Base-by-base conservation (phyloP, 257 asterid genomes). In the Phtheirospermum japonicum region DNA sequence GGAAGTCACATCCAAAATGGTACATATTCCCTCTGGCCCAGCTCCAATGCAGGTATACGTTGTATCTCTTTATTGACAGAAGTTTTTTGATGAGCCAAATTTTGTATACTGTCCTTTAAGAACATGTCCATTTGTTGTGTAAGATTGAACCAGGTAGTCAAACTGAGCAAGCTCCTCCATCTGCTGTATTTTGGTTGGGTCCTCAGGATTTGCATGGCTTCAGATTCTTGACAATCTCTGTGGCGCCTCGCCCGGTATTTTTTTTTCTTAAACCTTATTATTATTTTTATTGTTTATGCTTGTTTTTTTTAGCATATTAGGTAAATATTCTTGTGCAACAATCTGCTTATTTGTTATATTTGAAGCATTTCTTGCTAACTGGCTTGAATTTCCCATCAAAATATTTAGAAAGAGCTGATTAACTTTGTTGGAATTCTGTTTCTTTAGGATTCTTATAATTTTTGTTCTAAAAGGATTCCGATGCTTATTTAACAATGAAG, bases 101-200 rank as follows among this genome's bases (percentile, higher is more conserved):
- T 43, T 40, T 28, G 17, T 32, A 7, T 16, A 56, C 16, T 37
- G 52, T 56, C 23, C 43, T 23, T 64, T 61, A 63, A 77, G 17
- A 50, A 71, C 64, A 50, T 66, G 63, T 20, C 72, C 61, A 58
- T 68, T 64, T 76, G 45, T 77, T 69, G 65, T 39, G 68, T 68
- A 73, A 92, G 99, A 76, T 79, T 75, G 99, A 93, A 77, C 99
- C 99, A 61, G 99, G 99, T 53, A 84, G 95, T 75, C 99, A 89
- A 71, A 89, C 97, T 64, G 97, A 89, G 78, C 99, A 93, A 79
- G 88, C 99, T 61, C 89, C 99, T 74, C 97, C 97, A 70, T 89
- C 97, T 62, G 85, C 96, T 72, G 78, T 87, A 61, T 82, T 93
- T 73, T 93, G 97, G 99, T 77, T 93, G 89, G 82, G 79, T 61